Base-by-base conservation (phyloP, 2,329 filamentous ascomycete genomes). In the Pseudonectria foliicola region DNA sequence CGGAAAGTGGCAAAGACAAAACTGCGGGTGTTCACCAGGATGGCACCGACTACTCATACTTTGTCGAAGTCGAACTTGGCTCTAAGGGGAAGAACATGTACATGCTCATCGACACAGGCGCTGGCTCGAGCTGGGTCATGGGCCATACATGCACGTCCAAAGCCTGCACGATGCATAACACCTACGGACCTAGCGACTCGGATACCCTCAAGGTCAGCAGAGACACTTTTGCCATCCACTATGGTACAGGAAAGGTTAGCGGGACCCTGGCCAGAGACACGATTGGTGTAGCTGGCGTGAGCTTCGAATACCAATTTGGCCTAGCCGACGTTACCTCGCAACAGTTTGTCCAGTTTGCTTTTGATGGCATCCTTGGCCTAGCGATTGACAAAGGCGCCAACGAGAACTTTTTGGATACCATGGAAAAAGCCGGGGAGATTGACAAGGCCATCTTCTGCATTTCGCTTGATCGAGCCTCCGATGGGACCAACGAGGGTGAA, bases 291-390 rank as follows among this genome's bases (percentile, higher is more conserved):
- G 83, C 79, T 3, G 77, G 75, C 12, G 66, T 89, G 42, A 73
- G 68, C 27, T 54, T 86, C 11, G 57, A 70, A 2, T 70, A 87
- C 48, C 67, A 75, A 3, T 85, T 95, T 50, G 88, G 88, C 4
- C 61, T 89, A 39, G 85, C 83, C 14, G 74, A 72, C 24, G 71
- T 71, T 15, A 84, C 84, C 2, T 87, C 85, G 1, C 61, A 76
- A 33, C 80, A 92, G 44, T 94, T 95, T 57, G 62, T 67, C 18
- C 72, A 74, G 34, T 94, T 90, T 49, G 82, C 85, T 2, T 88
- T 94, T 59, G 88, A 95, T 56, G 88, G 88, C 15, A 93, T 95
- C 31, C 64, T 95, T 3, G 88, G 87, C 4, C 63, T 94, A 15
- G 82, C 84, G 12, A 78, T 80, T 48, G 72, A 71, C 41, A 64